Evolutionary conservation across 2,329 filamentous ascomycete species (phyloP).

Genomic region (Nemania bipapillata): DNA sequence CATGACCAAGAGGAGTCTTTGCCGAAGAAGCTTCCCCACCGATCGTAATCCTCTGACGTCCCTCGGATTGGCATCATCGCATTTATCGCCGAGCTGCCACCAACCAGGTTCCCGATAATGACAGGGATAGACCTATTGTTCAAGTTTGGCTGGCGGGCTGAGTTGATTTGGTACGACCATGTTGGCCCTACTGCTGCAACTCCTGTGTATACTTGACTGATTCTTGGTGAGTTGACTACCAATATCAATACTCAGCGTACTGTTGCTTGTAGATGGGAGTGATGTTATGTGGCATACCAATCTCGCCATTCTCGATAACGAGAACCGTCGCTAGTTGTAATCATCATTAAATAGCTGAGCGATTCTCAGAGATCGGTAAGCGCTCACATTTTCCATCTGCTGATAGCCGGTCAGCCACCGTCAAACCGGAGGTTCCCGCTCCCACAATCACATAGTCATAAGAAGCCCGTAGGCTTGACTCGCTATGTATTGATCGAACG

Average conservation of each 20-base stretch:
- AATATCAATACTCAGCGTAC: slow-evolving; percentile 24
- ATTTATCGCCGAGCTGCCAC: slow-evolving; percentile 49
- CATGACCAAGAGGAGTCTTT: slow-evolving; percentile 49
- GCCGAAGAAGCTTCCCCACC: slow-evolving; percentile 52
- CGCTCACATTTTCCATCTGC: slow-evolving; percentile 45
- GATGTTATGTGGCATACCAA: slow-evolving; percentile 34
- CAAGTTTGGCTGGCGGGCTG: slow-evolving; percentile 45
- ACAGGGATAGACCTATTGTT: slow-evolving; percentile 42
- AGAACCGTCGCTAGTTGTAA: slow-evolving; percentile 43
- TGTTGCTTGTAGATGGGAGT: not conserved
- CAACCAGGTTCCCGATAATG: slow-evolving; percentile 45
- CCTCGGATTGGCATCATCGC: slow-evolving; percentile 49
- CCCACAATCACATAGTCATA: slow-evolving; percentile 49
- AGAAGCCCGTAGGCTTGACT: slow-evolving; percentile 13
- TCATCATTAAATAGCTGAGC: not conserved
- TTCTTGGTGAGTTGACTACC: slow-evolving; percentile 44
- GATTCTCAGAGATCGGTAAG: not conserved
- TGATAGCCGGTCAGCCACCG: slow-evolving; percentile 47
- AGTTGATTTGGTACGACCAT: slow-evolving; percentile 47
- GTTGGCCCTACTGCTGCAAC: slow-evolving; percentile 42
- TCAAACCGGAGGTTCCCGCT: slow-evolving; percentile 47
- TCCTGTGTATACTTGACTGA: slow-evolving; percentile 45
- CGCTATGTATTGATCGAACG: not conserved
- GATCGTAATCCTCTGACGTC: slow-evolving; percentile 50
- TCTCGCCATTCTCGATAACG: slow-evolving; percentile 47